These are phyloP conservation scores for Fusarium ramigenum DNA, from an alignment of 2,329 filamentous ascomycete species.

Conservation along the genomic window DNA sequence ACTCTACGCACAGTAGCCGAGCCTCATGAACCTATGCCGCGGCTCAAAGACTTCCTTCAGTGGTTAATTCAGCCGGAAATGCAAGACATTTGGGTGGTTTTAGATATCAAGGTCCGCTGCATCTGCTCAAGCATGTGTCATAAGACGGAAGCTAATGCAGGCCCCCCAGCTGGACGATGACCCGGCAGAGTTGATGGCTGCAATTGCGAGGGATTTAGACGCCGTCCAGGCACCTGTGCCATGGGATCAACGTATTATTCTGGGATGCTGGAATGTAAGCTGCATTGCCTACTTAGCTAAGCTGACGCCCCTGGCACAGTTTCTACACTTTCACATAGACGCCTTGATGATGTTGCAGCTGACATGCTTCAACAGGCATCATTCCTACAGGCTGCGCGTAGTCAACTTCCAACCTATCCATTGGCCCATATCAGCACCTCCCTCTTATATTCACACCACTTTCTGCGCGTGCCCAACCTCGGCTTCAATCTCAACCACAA, in stretches of 20 bases:
- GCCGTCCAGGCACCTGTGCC: constrained; percentile 59
- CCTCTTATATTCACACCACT: constrained; percentile 73
- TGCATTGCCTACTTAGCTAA: neutral
- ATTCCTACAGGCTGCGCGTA: constrained; percentile 71
- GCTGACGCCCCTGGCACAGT: neutral
- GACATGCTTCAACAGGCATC: constrained; percentile 59
- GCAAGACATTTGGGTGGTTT: constrained; percentile 79
- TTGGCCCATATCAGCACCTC: constrained; percentile 76
- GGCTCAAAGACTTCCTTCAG: constrained; percentile 76
- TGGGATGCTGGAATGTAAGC: constrained; percentile 83
- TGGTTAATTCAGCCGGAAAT: constrained; percentile 72
- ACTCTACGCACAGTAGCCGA: constrained; percentile 72
- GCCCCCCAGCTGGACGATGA: constrained; percentile 72
- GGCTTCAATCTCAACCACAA: constrained; percentile 82
- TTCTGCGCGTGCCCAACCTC: constrained; percentile 71
- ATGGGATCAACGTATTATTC: constrained; percentile 78
- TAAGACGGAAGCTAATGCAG: constrained; percentile 15
- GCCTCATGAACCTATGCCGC: constrained; percentile 77
- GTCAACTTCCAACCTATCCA: constrained; percentile 70
- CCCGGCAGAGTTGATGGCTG: constrained; percentile 73
- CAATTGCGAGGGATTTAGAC: constrained; percentile 71
- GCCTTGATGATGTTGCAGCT: neutral
- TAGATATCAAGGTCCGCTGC: constrained; percentile 82
- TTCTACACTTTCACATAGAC: neutral
- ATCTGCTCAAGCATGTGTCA: neutral